phyloP scores from a whole-genome alignment of 139 green algal genomes.

The Chlamydomonas sp. region DNA sequence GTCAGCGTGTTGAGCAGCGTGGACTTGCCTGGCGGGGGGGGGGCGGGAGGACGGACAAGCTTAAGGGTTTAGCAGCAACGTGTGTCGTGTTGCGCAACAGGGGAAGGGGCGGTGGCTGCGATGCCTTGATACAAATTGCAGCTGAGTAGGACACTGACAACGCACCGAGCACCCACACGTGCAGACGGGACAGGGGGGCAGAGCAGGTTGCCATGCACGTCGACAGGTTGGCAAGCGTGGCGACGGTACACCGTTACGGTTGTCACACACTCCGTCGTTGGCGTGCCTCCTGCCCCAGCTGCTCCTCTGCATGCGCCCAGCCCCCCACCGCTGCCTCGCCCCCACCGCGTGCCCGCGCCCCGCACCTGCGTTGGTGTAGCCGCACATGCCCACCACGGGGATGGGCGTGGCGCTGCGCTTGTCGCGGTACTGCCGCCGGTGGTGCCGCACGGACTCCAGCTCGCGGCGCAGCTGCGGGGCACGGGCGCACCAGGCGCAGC shows the following conservation, averaged over 20 bases:
- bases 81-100: too few relatives aligned
- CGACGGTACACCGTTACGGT: too few relatives aligned
- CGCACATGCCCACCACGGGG: constrained; percentile 91
- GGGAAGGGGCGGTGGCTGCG: too few relatives aligned
- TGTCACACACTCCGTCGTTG: too few relatives aligned
- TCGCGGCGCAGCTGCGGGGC: constrained; percentile 58
- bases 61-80: background rate
- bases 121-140: too few relatives aligned
- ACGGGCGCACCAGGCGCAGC: background rate
- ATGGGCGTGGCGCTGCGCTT: constrained; percentile 72
- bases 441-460: constrained; percentile 78
- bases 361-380: constrained; percentile 95
- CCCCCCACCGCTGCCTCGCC: background rate
- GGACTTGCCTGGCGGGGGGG: constrained; percentile 61
- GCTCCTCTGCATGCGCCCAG: background rate
- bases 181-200: too few relatives aligned
- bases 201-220: too few relatives aligned
- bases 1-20: constrained; percentile 84
- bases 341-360: background rate
- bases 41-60: background rate
- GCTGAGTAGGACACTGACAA: too few relatives aligned
- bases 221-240: too few relatives aligned
- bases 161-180: too few relatives aligned
- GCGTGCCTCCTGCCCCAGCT: background rate
- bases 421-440: constrained; percentile 78